Base-by-base conservation (phyloP, 345 rosid species). In the Salix purpurea region DNA sequence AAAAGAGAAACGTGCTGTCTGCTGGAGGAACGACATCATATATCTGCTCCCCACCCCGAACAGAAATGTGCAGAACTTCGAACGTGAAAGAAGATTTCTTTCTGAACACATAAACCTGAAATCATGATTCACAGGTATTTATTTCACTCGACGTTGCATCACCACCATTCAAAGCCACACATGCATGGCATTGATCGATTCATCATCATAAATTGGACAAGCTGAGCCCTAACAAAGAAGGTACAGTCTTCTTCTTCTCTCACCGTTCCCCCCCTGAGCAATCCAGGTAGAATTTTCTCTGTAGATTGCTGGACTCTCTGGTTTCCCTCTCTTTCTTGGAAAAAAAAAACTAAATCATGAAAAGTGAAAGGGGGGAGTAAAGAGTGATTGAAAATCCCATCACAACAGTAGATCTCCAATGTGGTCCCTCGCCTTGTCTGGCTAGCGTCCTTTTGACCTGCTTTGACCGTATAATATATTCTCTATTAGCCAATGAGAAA, bases 401-500 rank as follows among this genome's bases (percentile, higher is more conserved):
- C 19, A 19, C n/a, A 6, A 52, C 80, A 73, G 80, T 81, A 80
- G 77, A 77, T 80, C 75, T 81, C 23, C 42, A 83, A 65, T 24
- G 79, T 69, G 82, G 83, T 52, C 78, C 84, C 70, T 52, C 21
- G 15, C 12, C 1, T 37, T 21, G 60, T 36, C 82, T 67, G 73
- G 71, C 14, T 71, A 54, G 21, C 65, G 75, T 74, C 67, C 76
- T 79, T 81, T 85, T 78, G 90, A 85, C 88, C 80, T 56, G 65
- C 69, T 85, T 85, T 85, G 76, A 81, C 82, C 74, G 79, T 68
- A 56, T 32, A 68, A 26, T 73, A 78, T 81, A 83, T 85, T 81
- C 84, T 54, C 79, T 39, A 61, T 1, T 69, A 28, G 12, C 88
- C 87, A 81, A 83, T 87, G 36, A 67, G 28, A 71, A 13, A 44